Base-by-base conservation (phyloP, 441 rosid species). In the Arabidopsis lyrata region DNA sequence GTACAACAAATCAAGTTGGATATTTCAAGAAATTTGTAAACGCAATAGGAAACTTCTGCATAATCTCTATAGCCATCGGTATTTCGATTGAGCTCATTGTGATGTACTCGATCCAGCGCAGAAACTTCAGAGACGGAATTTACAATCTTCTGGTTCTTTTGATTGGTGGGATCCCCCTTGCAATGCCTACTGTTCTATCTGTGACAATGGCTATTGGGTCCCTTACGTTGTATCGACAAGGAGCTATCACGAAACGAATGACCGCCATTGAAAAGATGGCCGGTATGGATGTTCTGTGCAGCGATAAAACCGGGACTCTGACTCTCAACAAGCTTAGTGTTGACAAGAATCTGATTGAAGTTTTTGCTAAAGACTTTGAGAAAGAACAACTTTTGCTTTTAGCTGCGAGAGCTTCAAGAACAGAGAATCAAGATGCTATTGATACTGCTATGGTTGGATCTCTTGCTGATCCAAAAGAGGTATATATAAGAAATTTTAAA, bases 191-290 rank as follows among this genome's bases (percentile, higher is more conserved):
- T n/a, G 22, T 91, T 34, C 64, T 91, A 80, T 92, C 93, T 0
- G 90, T 90, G 56, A 92, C 95, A 0, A 90, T 89, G 98, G 95
- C 93, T 56, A 89, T 87, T 68, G 96, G 97, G 14, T 89, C 96
- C 14, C 95, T 86, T 81, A 86, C 83, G 74, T 67, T 93, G 44
- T 88, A 90, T 59, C 76, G 83, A 73, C 90, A 91, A 78, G 97
- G 98, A 27, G 92, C 96, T 54, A 91, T 89, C 73, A 88, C 91
- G n/a, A 91, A 93, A 81, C 83, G 94, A 20, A 91, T 93, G 91
- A 93, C 97, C 31, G 93, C 97, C 61, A 93, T 93, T 18, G 97
- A 93, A 75, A 95, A 90, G 73, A 80, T 92, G 97, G 97, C 97
- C 3, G 91, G 96, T 56, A 92, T 92, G 96, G 98, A 93, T 81